Evolutionary conservation across 148 eudicot genomes (phyloP).

Genomic region (Rhododendron molle): DNA sequence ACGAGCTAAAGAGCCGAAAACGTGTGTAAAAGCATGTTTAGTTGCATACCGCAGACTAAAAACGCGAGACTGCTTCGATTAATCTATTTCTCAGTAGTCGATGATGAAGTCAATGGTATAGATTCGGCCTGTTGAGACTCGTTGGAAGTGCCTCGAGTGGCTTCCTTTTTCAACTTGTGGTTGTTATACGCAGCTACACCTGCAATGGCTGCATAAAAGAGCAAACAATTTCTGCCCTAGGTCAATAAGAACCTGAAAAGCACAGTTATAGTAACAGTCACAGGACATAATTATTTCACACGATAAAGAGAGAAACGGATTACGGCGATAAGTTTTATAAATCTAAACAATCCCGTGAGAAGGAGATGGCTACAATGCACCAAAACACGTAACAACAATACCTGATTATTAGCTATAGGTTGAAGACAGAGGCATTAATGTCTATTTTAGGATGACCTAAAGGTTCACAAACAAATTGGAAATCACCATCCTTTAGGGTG

Average conservation of each 20-base stretch:
- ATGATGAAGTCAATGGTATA: constrained; percentile 45
- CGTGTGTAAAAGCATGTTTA: background rate
- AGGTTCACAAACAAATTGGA: background rate
- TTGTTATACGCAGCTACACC: constrained; percentile 96
- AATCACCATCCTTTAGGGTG: background rate
- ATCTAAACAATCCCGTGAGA: background rate
- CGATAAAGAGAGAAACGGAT: background rate
- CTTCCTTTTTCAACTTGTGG: constrained; percentile 79
- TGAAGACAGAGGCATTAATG: background rate
- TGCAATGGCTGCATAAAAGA: constrained; percentile 71
- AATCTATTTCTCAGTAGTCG: constrained; percentile 36
- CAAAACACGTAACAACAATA: background rate
- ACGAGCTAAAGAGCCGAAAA: background rate
- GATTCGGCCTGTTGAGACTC: constrained; percentile 38
- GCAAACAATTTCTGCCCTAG: background rate
- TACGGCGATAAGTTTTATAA: background rate
- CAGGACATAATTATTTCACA: background rate
- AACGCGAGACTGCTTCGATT: background rate
- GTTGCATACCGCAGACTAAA: constrained; percentile 9
- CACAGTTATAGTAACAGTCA: background rate
- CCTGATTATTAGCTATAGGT: background rate
- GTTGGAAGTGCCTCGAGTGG: constrained; percentile 37
- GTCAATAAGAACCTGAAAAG: background rate
- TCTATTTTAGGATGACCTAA: background rate
- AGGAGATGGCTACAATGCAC: background rate